phyloP scores from a whole-genome alignment of 2,329 filamentous ascomycete genomes.

The Neophaeococcomyces mojaviensis region DNA sequence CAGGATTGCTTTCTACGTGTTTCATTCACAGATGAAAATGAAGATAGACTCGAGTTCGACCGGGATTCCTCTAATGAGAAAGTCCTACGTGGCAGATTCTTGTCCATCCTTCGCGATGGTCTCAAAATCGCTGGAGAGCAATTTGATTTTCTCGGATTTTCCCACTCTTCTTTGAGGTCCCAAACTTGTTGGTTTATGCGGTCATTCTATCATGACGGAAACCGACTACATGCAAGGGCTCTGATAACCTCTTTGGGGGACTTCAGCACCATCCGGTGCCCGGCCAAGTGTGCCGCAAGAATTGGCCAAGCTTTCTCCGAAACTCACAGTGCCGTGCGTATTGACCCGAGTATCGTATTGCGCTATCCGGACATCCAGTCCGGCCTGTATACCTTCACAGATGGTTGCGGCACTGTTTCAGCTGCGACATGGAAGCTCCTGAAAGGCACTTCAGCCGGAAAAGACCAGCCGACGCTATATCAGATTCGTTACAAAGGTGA shows the following conservation, averaged over 20 bases:
- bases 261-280: conserved; percentile 45
- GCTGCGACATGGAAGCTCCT: conserved; percentile 34
- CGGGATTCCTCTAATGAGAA: conserved; percentile 39
- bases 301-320: conserved; percentile 66
- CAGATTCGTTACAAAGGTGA: conserved; percentile 65
- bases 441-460: conserved; percentile 33
- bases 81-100: conserved; percentile 55
- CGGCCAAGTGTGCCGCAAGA: conserved; percentile 52
- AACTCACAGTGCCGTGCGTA: conserved; percentile 56
- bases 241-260: conserved; percentile 43
- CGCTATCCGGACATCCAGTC: conserved; percentile 27
- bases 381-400: conserved; percentile 59
- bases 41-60: conserved; percentile 55
- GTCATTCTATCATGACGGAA: conserved; percentile 34
- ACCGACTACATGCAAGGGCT: conserved; percentile 28
- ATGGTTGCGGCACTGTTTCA: conserved; percentile 72
- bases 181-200: conserved; percentile 64
- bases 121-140: conserved; percentile 57
- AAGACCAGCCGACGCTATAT: conserved; percentile 54
- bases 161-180: conserved; percentile 66
- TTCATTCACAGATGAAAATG: conserved; percentile 67
- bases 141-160: conserved; percentile 68
- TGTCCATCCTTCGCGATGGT: conserved; percentile 48
- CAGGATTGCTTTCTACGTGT: conserved; percentile 62
- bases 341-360: conserved; percentile 28